Evolutionary conservation across 2,329 filamentous ascomycete species (phyloP), one percentile per base, ranked within the genome.

Genomic region (Colletotrichum sp.): DNA sequence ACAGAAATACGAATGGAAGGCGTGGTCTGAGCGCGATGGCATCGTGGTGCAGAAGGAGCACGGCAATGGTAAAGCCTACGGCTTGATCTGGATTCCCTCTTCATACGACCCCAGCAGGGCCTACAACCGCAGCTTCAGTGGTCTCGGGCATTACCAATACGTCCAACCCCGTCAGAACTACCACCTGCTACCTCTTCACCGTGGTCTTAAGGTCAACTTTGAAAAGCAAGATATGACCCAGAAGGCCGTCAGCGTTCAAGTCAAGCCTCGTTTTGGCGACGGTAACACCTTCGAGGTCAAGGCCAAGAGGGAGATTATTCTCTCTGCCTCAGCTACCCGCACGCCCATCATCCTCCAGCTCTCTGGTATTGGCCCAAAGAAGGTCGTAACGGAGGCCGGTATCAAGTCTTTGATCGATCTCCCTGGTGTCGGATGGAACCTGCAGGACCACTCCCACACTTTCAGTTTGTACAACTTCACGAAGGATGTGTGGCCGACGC

Each of bases 361-460:
- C 0, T 59, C 55, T 2, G 55, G 55, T 8, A 59, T 59, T n/a
- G 55, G 55, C 22, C 55, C 55, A 6, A 59, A 59, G 1, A 59
- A 28, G 25, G 8, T 28, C 25, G 7, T 59, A 19, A 25, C 28
- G 27, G 55, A 59, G 13, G 55, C 55, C 9, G 55, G 55, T 12
- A 28, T 59, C 55, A 59, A 59, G 55, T 28, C 55, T 59, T 25
- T 59, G 5, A 59, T 64, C 19, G 19, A 64, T n/a, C 61, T 64
- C 0, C 75, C 76, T 64, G 61, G 61, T 57, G 78, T 79, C 8
- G 71, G 72, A 13, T 34, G 22, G 65, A 85, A 85, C 74, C 81
- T 85, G 44, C 83, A 85, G 75, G 84, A 86, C 67, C 84, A 86
- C 66, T 80, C 81, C 6, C 78, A 75, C 19, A 59, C 55, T 59